A percentile compares a stretch with the other conserved stretches of the same genome.
These are phyloP conservation scores for Whalleya microplaca DNA, from an alignment of 2,329 filamentous ascomycete species.

Conservation along the genomic window DNA sequence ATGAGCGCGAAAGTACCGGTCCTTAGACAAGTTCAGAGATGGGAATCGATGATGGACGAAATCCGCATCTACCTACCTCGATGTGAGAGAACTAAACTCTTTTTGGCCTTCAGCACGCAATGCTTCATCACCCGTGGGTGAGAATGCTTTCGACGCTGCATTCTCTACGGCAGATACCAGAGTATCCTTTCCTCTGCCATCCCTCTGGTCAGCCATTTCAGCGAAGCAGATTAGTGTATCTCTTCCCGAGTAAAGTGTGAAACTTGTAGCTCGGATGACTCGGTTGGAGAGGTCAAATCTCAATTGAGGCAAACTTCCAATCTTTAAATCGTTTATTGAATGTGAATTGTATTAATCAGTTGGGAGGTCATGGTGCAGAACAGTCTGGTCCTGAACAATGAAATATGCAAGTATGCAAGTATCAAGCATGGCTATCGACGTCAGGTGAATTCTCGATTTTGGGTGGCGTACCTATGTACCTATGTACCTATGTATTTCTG, in stretches of 20 bases:
- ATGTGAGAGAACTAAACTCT: constrained; percentile 52
- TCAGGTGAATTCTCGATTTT: background rate
- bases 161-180: constrained; percentile 41
- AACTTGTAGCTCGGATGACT: background rate
- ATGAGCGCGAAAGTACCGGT: constrained; percentile 57
- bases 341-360: too few species aligned
- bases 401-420: background rate
- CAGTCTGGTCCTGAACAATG: background rate
- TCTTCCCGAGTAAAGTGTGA: background rate
- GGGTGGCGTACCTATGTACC: background rate
- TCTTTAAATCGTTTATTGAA: too few species aligned
- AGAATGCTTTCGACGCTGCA: constrained; percentile 54
- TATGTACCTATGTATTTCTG: too few species aligned
- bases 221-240: background rate
- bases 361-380: too few species aligned
- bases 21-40: constrained; percentile 38
- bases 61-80: constrained; percentile 45
- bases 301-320: background rate
- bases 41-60: constrained; percentile 12
- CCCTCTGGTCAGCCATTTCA: constrained; percentile 17
- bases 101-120: constrained; percentile 40
- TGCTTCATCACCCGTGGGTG: constrained; percentile 43
- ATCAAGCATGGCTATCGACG: background rate
- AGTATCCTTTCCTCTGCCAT: constrained; percentile 32
- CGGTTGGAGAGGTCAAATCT: background rate